phyloP scores from a whole-genome alignment of 2,329 filamentous ascomycete genomes.

The Metarhizium album region DNA sequence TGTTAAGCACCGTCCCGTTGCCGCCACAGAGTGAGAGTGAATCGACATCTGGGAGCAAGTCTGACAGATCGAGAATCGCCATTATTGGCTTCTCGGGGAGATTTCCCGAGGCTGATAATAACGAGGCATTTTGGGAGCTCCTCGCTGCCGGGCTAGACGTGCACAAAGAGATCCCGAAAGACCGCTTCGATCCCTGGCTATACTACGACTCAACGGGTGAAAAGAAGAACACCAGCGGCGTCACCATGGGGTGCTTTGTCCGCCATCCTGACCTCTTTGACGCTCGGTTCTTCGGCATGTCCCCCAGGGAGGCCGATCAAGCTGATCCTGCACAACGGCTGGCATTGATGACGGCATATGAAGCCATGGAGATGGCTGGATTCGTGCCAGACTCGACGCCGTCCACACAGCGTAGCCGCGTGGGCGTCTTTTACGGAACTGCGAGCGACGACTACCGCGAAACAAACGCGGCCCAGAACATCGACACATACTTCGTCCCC shows the following conservation, averaged over 20 bases:
- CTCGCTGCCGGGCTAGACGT: background rate
- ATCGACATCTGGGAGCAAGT: too few species aligned
- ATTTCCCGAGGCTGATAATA: background rate
- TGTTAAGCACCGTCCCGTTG: too few species aligned
- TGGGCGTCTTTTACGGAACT: constrained; percentile 1
- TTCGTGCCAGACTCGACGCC: background rate
- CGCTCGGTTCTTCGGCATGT: constrained; percentile 61
- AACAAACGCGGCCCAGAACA: constrained; percentile 1
- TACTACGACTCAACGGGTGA: constrained; percentile 1
- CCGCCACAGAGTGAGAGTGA: too few species aligned
- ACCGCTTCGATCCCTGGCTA: background rate
- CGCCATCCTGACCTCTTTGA: constrained; percentile 56
- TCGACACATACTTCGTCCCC: constrained; percentile 24
- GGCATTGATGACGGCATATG: background rate
- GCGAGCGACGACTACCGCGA: constrained; percentile 4
- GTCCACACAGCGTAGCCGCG: background rate
- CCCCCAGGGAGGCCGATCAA: constrained; percentile 49
- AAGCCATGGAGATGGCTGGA: constrained; percentile 2
- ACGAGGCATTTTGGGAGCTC: background rate
- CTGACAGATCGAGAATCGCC: constrained; percentile 1
- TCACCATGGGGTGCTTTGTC: constrained; percentile 28
- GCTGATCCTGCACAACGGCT: constrained; percentile 38
- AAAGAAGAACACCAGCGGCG: background rate
- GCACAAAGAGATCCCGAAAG: background rate
- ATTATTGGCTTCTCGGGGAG: constrained; percentile 1